Conservation (phyloP, 345 rosid species). For the Rhizophora mangle region DNA sequence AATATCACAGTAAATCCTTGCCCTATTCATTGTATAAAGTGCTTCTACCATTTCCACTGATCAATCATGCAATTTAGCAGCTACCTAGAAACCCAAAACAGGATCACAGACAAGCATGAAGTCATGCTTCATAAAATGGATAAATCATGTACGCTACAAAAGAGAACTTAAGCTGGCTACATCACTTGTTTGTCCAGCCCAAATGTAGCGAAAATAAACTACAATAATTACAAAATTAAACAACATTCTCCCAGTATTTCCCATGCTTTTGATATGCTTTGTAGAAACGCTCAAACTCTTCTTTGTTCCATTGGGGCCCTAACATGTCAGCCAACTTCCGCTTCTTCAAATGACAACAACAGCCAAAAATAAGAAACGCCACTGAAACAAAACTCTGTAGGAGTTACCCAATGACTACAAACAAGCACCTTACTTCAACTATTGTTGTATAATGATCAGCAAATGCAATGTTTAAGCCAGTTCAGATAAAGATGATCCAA, state of each 20-base stretch:
- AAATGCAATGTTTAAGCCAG: neutral
- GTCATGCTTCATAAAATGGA: neutral
- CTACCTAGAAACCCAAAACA: conserved; percentile 53
- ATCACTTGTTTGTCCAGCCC: neutral
- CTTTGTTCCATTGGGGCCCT: conserved; percentile 86
- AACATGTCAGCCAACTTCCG: conserved; percentile 75
- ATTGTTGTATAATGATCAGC: no score
- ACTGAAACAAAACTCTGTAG: neutral
- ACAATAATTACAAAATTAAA: conserved; percentile 8
- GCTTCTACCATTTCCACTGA: conserved; percentile 90
- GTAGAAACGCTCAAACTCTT: conserved; percentile 81
- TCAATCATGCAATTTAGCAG: conserved; percentile 58
- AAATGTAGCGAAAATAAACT: neutral
- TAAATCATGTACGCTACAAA: neutral
- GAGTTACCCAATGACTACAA: neutral
- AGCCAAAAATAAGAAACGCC: neutral
- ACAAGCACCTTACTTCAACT: neutral
- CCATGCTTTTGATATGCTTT: conserved; percentile 79
- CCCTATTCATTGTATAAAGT: conserved; percentile 77
- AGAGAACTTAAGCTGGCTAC: neutral
- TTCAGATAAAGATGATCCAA: neutral
- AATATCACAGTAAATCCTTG: conserved; percentile 16
- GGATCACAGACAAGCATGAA: conserved; percentile 8
- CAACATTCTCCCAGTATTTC: conserved; percentile 86
- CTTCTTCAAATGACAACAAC: conserved; percentile 40